Percentiles rank a stretch among this genome's conserved stretches.
Evolutionary conservation across 139 green algal genomes (phyloP).

Genomic region (Ettlia oleoabundans): DNA sequence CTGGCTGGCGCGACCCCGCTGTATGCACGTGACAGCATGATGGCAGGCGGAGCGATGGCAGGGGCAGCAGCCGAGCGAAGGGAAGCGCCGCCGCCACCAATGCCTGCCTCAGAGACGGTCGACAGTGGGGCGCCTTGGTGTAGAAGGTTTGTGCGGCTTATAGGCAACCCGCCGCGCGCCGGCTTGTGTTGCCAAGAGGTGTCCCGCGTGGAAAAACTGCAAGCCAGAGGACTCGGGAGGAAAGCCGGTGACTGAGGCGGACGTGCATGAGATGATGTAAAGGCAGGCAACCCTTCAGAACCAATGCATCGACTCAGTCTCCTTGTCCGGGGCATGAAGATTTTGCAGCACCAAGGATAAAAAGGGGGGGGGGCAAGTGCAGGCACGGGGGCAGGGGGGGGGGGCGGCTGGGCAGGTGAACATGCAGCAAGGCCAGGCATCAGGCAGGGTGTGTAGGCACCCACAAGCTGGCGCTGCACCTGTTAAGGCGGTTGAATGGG

Average conservation of each 20-base stretch:
- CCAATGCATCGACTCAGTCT: too few species aligned
- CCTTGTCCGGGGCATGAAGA: too few species aligned
- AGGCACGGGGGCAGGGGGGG: too few species aligned
- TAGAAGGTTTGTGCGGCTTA: not conserved
- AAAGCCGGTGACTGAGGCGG: not conserved
- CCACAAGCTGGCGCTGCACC: not conserved
- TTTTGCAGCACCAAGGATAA: too few species aligned
- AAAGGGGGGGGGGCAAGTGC: too few species aligned
- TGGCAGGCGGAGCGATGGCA: not conserved
- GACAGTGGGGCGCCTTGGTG: too few species aligned
- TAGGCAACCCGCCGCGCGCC: too few species aligned
- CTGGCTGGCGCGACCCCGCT: not conserved
- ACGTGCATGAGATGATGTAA: too few species aligned
- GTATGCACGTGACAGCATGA: slow-evolving; percentile 13
- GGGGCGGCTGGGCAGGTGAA: not conserved
- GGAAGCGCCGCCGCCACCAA: not conserved
- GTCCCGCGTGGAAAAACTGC: not conserved
- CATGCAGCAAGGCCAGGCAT: not conserved
- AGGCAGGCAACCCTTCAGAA: too few species aligned
- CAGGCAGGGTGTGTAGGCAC: not conserved
- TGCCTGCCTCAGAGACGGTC: not conserved
- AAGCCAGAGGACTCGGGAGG: not conserved
- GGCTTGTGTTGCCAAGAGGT: slow-evolving; percentile 29
- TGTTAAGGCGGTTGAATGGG: too few species aligned
- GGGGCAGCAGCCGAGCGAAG: not conserved